phyloP scores from a whole-genome alignment of 176 grass and related monocot species.

The Hsuehochloa calcarea region DNA sequence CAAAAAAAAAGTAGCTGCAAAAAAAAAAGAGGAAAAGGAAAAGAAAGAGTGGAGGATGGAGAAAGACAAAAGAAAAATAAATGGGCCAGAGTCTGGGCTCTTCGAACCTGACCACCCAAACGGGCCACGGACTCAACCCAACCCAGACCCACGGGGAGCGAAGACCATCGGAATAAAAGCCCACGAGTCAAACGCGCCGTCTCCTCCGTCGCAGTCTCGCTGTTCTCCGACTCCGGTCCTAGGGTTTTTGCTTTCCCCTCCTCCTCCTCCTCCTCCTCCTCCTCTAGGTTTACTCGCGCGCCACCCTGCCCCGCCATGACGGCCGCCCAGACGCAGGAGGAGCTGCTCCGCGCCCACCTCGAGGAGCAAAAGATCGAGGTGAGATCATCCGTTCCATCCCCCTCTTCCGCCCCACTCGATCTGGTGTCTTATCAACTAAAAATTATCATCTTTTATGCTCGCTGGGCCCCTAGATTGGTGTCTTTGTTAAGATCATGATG shows the following conservation, averaged over 20 bases:
- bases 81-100: not conserved
- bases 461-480: not conserved
- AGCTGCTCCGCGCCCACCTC: constrained; percentile 23
- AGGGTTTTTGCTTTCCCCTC: constrained; percentile 20
- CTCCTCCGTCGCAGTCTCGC: not conserved
- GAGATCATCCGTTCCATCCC: not conserved
- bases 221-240: not conserved
- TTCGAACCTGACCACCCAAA: not conserved
- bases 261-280: too few species aligned
- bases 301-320: constrained; percentile 14
- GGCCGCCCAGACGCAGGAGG: not conserved
- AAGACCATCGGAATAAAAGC: not conserved
- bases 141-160: not conserved
- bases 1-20: too few species aligned
- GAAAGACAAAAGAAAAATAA: not conserved
- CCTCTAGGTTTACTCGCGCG: not conserved
- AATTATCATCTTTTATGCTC: not conserved
- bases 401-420: not conserved
- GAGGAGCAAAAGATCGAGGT: constrained; percentile 33
- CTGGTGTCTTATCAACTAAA: not conserved
- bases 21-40: too few species aligned
- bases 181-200: not conserved
- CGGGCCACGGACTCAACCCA: not conserved
- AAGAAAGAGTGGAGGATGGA: too few species aligned
- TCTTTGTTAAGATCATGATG: not conserved